Evolutionary conservation across 306 rosid species (phyloP).

Genomic region (Adenanthera pavonina): DNA sequence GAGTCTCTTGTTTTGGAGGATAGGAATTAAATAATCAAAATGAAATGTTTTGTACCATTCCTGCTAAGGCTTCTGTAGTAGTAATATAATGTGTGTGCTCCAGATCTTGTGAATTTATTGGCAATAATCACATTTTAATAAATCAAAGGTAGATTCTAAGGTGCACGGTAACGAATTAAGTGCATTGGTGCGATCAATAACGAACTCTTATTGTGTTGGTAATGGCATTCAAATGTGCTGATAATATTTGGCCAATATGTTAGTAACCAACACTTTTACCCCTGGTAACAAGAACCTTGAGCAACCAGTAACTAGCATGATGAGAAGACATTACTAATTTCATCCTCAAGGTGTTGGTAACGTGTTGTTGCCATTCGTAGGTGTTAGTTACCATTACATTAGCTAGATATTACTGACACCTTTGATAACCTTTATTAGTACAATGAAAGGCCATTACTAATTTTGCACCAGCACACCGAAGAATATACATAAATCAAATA

Average conservation of each 20-base stretch:
- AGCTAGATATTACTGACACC: neutral
- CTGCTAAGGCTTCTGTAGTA: neutral
- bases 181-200: neutral
- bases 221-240: neutral
- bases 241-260: neutral
- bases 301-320: neutral
- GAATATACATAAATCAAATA: neutral
- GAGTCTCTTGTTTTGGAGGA: conserved; percentile 11
- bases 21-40: conserved; percentile 20
- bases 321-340: neutral
- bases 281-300: neutral
- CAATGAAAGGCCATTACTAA: neutral
- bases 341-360: neutral
- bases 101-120: neutral
- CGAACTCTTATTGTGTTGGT: neutral
- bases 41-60: conserved; percentile 7
- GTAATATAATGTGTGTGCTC: neutral
- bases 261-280: neutral
- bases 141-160: neutral
- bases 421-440: neutral
- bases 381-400: neutral
- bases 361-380: neutral
- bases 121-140: neutral
- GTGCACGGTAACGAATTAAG: neutral
- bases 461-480: neutral